Evolutionary conservation across 306 rosid species (phyloP), one percentile per base, ranked within the genome.

Genomic region (Arachis stenosperma): DNA sequence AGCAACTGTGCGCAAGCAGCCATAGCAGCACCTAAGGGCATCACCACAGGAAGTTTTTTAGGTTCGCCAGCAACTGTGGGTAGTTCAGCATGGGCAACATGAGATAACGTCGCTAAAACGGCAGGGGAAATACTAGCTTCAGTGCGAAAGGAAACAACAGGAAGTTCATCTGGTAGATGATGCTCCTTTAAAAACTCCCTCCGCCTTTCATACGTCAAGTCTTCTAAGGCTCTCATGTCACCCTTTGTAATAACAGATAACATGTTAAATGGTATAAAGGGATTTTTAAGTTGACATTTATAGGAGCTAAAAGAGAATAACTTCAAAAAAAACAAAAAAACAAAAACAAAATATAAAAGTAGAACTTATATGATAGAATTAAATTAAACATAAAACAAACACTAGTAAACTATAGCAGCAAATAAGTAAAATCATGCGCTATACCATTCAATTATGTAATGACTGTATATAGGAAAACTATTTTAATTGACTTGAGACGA

Each of bases 1-100:
- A 92, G 85, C 69, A 95, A 84, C 89, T 95, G 98, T 12, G 99
- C 98, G 61, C 96, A 91, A 73, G 98, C 96, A 55, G 99, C 98
- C 98, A 95, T 87, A 40, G 95, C 97, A 6, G 99, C 98, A 17
- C 99, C 98, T 12, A 95, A 86, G 53, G 99, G 99, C 3, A 95
- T 74, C 69, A 95, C 85, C 37, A 95, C 97, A 0, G 99, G 98
- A 55, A 95, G 89, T 78, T 87, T 88, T 51, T 93, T 67, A 13
- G 87, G 62, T 59, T 90, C 89, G 8, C 89, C 90, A 0, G 87
- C 84, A 29, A 76, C 83, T 69, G 51, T 0, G 14, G 97, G 98
- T 17, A 91, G 80, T 78, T 95, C 98, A 1, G 98, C 97, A 75
- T 95, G 98, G 6, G 98, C 99, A 37, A 91, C 98, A 33, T 69